A percentile compares a stretch with the other conserved stretches of the same genome.
Evolutionary conservation across 1,139 yeast genomes (phyloP).

Genomic region (Yamadazyma buinensis): DNA sequence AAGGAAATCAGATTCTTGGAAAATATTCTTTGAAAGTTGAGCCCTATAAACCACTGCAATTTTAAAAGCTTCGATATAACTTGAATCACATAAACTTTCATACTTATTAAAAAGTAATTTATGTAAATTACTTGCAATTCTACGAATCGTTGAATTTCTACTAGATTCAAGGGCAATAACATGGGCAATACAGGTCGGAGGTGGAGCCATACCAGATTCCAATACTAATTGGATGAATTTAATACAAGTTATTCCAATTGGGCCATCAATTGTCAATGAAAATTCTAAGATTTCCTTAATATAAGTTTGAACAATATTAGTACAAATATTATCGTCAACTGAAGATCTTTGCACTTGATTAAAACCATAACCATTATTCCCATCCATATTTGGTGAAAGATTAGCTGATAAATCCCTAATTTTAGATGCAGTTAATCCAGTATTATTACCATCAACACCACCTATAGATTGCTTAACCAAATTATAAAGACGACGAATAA

Average conservation of each 20-base stretch:
- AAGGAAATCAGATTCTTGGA: conserved; percentile 19
- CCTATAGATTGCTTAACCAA: not conserved
- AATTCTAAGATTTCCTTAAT: conserved; percentile 43
- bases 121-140: conserved; percentile 52
- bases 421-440: no score
- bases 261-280: conserved; percentile 44
- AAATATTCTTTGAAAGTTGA: conserved; percentile 19
- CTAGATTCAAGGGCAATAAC: conserved; percentile 69
- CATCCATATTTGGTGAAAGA: no score
- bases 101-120: conserved; percentile 56
- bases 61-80: conserved; percentile 62
- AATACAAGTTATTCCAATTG: conserved; percentile 46
- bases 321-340: conserved; percentile 66
- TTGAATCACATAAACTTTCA: conserved; percentile 65
- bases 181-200: conserved; percentile 64
- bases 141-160: conserved; percentile 35
- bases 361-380: no score
- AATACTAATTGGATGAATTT: conserved; percentile 53
- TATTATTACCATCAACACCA: no score
- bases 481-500: not conserved
- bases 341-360: conserved; percentile 47
- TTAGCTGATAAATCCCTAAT: no score
- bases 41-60: conserved; percentile 47
- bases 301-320: conserved; percentile 67
- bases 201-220: conserved; percentile 69